Percentiles rank a stretch among this genome's conserved stretches.
phyloP scores from a whole-genome alignment of 257 asterid genomes.

The Gardenia jasminoides region DNA sequence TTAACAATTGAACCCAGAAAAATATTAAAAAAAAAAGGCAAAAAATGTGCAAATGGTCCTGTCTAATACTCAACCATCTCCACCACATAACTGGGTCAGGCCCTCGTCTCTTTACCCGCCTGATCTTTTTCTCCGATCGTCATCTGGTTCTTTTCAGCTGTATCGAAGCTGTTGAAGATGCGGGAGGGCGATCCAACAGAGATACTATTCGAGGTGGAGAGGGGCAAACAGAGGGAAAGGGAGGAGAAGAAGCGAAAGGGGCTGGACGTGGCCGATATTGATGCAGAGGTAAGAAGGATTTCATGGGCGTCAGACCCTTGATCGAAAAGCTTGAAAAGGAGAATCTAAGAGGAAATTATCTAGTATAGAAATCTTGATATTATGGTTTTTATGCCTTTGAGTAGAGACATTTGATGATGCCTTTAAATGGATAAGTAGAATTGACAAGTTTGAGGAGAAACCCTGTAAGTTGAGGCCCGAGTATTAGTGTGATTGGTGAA shows the following conservation, averaged over 20 bases:
- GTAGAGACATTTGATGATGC: constrained; percentile 75
- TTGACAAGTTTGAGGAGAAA: constrained; percentile 78
- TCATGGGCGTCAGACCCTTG: constrained; percentile 41
- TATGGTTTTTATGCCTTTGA: constrained; percentile 25
- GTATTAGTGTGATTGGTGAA: constrained; percentile 87
- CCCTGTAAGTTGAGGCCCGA: constrained; percentile 68
- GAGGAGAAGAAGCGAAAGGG: constrained; percentile 58
- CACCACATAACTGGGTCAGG: constrained; percentile 10
- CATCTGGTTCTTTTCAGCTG: constrained; percentile 16
- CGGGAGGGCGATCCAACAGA: constrained; percentile 41
- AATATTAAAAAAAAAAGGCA: neutral
- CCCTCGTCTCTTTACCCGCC: constrained; percentile 6
- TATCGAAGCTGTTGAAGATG: neutral
- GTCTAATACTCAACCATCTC: constrained; percentile 20
- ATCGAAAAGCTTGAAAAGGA: constrained; percentile 51
- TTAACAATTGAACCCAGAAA: neutral
- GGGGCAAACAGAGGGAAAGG: constrained; percentile 45
- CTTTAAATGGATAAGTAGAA: constrained; percentile 62
- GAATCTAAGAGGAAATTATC: constrained; percentile 30
- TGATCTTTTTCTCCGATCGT: neutral
- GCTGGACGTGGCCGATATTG: constrained; percentile 51
- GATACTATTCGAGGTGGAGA: constrained; percentile 29
- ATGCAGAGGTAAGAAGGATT: constrained; percentile 55
- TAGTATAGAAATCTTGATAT: neutral
- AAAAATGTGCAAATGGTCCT: constrained; percentile 10